phyloP scores from a whole-genome alignment of 1,139 yeast species.

The Blastobotrys petasosporus region DNA sequence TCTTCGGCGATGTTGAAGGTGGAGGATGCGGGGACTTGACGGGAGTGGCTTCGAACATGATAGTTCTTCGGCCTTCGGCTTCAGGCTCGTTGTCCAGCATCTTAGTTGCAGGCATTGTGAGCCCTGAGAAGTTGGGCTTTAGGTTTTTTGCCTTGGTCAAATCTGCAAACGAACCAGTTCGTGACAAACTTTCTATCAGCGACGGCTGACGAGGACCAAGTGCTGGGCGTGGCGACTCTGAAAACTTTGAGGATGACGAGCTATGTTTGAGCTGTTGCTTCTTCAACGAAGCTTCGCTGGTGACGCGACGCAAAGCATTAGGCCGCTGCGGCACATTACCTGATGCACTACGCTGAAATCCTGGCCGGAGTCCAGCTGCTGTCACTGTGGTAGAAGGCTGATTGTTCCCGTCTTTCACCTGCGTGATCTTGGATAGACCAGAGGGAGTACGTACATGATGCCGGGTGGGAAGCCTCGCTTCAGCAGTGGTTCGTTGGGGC shows the following conservation, averaged over 20 bases:
- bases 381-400: background rate
- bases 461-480: background rate
- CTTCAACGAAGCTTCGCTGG: background rate
- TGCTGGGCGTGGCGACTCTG: slow-evolving; percentile 9
- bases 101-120: slow-evolving; percentile 68
- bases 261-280: background rate
- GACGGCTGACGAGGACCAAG: slow-evolving; percentile 13
- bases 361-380: slow-evolving; percentile 1
- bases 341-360: background rate
- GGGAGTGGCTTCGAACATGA: slow-evolving; percentile 40
- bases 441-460: slow-evolving; percentile 8
- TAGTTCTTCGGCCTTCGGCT: slow-evolving; percentile 43
- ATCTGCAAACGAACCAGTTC: slow-evolving; percentile 15
- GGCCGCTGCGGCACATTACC: background rate
- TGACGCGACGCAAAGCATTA: background rate
- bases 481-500: background rate
- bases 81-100: slow-evolving; percentile 68
- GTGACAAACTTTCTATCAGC: slow-evolving; percentile 18
- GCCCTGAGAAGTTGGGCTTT: slow-evolving; percentile 68
- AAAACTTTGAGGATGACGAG: background rate
- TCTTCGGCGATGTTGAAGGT: background rate
- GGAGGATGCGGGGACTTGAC: background rate
- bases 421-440: slow-evolving; percentile 5
- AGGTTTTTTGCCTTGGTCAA: slow-evolving; percentile 19
- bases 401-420: background rate